Conservation (phyloP, 2,329 filamentous ascomycete genomes). For the Thielaviopsis punctulata region DNA sequence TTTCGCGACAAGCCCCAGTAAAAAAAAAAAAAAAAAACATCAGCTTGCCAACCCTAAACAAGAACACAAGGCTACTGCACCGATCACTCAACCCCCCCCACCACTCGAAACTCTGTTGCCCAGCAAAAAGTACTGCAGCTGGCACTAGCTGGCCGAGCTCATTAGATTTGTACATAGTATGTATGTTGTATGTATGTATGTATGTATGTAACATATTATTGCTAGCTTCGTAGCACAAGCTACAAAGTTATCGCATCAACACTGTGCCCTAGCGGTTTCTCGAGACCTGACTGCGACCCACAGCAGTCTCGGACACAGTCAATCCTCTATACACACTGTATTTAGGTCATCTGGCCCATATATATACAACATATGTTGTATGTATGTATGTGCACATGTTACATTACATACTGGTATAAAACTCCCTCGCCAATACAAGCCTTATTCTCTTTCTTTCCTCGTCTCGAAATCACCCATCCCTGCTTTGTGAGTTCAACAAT, state of each 20-base stretch:
- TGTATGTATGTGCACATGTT: too few species aligned
- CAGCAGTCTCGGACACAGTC: neutral
- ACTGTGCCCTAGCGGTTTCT: neutral
- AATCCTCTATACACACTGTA: neutral
- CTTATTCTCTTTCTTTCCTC: neutral
- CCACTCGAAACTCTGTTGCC: too few species aligned
- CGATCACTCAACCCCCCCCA: too few species aligned
- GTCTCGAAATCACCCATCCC: neutral
- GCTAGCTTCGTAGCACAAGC: neutral
- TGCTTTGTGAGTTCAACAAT: constrained; percentile 18
- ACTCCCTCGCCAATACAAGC: neutral
- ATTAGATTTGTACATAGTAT: neutral
- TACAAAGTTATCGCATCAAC: neutral
- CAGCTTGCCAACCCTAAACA: neutral
- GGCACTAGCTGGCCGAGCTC: neutral
- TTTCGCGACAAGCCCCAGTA: too few species aligned
- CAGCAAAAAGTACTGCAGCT: neutral
- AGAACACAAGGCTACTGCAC: neutral
- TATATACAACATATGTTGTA: too few species aligned
- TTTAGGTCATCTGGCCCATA: neutral
- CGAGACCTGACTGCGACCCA: neutral
- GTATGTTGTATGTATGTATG: too few species aligned
- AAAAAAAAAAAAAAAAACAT: neutral
- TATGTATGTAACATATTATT: too few species aligned
- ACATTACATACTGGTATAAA: neutral